Evolutionary conservation across 345 rosid species (phyloP).

Genomic region (Combretum micranthum): DNA sequence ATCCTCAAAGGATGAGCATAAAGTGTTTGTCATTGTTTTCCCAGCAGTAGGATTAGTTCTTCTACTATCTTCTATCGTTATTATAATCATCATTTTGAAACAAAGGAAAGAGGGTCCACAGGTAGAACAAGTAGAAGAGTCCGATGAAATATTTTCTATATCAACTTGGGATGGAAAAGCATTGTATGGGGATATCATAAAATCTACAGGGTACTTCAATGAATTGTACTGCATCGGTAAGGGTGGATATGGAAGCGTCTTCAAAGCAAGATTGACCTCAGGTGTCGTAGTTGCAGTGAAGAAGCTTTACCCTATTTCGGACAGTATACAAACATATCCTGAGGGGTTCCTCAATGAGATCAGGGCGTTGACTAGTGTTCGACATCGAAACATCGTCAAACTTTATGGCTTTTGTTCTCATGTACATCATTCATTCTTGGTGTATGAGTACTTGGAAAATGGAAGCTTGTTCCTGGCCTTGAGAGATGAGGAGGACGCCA

Average conservation of each 20-base stretch:
- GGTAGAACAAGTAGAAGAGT: background rate
- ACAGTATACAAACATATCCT: background rate
- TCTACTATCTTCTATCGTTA: background rate
- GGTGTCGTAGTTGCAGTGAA: slow-evolving; percentile 16
- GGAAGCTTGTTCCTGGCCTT: background rate
- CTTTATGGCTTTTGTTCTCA: slow-evolving; percentile 9
- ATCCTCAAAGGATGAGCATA: too few relatives aligned
- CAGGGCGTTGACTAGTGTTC: background rate
- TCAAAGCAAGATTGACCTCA: slow-evolving; percentile 10
- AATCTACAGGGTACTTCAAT: slow-evolving; percentile 8
- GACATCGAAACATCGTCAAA: slow-evolving; percentile 5
- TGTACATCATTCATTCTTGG: background rate
- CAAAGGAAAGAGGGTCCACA: background rate
- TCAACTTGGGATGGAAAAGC: slow-evolving; percentile 12
- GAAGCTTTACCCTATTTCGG: slow-evolving; percentile 6
- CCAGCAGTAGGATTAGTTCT: background rate
- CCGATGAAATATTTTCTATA: slow-evolving; percentile 1
- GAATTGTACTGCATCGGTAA: slow-evolving; percentile 10
- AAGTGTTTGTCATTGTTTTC: background rate
- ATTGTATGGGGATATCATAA: slow-evolving; percentile 11
- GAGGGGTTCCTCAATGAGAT: slow-evolving; percentile 6
- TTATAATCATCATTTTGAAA: background rate
- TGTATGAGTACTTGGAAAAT: slow-evolving; percentile 2
- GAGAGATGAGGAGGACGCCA: background rate
- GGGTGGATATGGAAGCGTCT: slow-evolving; percentile 20